Base-by-base conservation (phyloP, 345 rosid species). In the Barbarea vulgaris region DNA sequence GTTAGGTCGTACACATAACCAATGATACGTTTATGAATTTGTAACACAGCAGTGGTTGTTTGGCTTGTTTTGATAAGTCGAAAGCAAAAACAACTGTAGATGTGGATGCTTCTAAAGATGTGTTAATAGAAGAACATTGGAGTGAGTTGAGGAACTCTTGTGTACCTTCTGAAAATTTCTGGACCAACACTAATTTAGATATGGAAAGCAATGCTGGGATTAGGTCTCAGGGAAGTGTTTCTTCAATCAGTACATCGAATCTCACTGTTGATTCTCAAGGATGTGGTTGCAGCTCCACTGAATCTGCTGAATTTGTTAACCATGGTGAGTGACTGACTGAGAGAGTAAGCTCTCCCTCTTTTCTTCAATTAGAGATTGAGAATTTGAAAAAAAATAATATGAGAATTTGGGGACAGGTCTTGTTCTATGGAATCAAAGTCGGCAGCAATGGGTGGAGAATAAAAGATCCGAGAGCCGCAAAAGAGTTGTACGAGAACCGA, bases 1-100 rank as follows among this genome's bases (percentile, higher is more conserved):
- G 8, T 6, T 36, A 33, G 21, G 0, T 22, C 21, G 7, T 14
- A 68, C 50, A 21, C 28, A 28, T 21, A 47, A 18, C n/a, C 53
- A 53, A 9, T 51, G 54, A 63, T 63, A 17, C 17, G 41, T 52
- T 58, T 48, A 48, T 60, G 75, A 63, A 52, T 79, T 88, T 85
- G 93, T 70, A 83, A 90, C 93, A 84, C 89, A 81, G 81, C 91
- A 88, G 91, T 84, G 85, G 88, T 86, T 87, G 94, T 83, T 84
- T 89, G 80, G 91, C 86, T 84, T 84, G 92, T 88, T 87, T 54
- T 80, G 62, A 75, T 55, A 83, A 84, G 83, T 84, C 83, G 52
- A 69, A 77, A 63, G 59, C 67, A 59, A 48, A 36, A 60, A 22
- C 61, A 69, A 56, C 3, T 55, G 30, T 72, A 63, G 80, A 33